These are phyloP conservation scores for Neurospora sp. DNA, from an alignment of 495 filamentous ascomycete genomes.

Conservation along the genomic window DNA sequence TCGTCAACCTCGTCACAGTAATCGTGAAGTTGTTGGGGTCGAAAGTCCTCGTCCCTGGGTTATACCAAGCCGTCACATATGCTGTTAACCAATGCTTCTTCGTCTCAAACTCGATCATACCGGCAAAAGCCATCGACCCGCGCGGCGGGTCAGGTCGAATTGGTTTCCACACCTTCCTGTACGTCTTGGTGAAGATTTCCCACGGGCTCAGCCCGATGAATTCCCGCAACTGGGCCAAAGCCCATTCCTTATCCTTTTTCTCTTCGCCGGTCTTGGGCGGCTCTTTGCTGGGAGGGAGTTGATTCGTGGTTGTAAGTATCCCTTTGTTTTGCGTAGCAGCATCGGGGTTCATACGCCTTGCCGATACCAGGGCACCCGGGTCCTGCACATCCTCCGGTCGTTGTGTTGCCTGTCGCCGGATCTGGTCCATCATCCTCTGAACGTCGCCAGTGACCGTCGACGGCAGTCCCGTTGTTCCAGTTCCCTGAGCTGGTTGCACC, in stretches of 20 bases:
- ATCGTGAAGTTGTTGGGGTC: slow-evolving; percentile 7
- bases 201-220: slow-evolving; percentile 20
- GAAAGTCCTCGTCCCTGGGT: slow-evolving; percentile 14
- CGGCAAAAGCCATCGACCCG: slow-evolving; percentile 53
- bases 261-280: neutral
- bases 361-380: slow-evolving; percentile 8
- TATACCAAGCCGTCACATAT: slow-evolving; percentile 22
- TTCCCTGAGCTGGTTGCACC: neutral
- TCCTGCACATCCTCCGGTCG: slow-evolving; percentile 17
- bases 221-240: neutral
- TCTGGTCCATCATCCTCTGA: slow-evolving; percentile 15
- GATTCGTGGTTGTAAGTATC: neutral
- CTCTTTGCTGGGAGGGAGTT: neutral
- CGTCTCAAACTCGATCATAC: slow-evolving; percentile 56
- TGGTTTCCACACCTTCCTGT: slow-evolving; percentile 36
- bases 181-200: slow-evolving; percentile 43
- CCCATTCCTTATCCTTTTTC: neutral
- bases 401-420: slow-evolving; percentile 24
- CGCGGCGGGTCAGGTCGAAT: slow-evolving; percentile 40
- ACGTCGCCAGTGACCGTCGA: slow-evolving; percentile 6
- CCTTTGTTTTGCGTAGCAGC: neutral
- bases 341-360: neutral
- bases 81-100: slow-evolving; percentile 31
- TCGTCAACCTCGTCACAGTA: slow-evolving; percentile 3
- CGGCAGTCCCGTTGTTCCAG: slow-evolving; percentile 2